These are phyloP conservation scores for Geotrichum europaeum DNA, from an alignment of 1,139 yeast genomes.

Conservation along the genomic window DNA sequence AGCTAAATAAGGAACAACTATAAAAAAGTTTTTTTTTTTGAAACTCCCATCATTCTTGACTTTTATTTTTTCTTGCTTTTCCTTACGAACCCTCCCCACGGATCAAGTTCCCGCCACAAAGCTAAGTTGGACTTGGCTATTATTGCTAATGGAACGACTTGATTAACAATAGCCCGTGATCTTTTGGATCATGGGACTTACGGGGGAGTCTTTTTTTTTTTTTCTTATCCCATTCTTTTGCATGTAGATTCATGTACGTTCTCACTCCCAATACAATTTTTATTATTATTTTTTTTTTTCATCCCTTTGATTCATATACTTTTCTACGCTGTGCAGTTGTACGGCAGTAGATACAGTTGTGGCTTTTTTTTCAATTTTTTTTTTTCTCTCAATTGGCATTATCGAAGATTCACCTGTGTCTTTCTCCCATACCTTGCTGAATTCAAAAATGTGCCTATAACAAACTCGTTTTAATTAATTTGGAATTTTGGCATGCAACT, in stretches of 20 bases:
- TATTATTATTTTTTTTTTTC: background rate
- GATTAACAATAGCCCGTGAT: background rate
- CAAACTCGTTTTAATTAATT: background rate
- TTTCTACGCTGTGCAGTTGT: background rate
- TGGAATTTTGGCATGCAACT: background rate
- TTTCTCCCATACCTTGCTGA: slow-evolving; percentile 8
- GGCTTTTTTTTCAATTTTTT: background rate
- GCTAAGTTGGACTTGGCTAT: background rate
- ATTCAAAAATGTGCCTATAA: slow-evolving; percentile 15
- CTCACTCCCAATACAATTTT: background rate
- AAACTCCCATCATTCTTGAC: background rate
- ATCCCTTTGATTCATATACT: background rate
- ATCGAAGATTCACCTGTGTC: slow-evolving; percentile 14
- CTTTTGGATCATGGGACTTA: background rate
- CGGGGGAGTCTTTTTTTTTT: background rate
- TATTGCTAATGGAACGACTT: background rate
- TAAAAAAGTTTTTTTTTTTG: background rate
- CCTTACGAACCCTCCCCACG: background rate
- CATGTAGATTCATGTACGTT: background rate
- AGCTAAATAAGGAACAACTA: background rate
- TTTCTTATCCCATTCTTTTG: background rate
- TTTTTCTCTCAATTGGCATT: slow-evolving; percentile 1
- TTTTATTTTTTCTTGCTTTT: background rate
- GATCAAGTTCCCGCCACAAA: background rate
- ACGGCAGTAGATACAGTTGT: background rate